Percentiles rank a stretch among this genome's conserved stretches.
Evolutionary conservation across 2,329 filamentous ascomycete genomes (phyloP).

Genomic region (Trichoderma koningiopsis): DNA sequence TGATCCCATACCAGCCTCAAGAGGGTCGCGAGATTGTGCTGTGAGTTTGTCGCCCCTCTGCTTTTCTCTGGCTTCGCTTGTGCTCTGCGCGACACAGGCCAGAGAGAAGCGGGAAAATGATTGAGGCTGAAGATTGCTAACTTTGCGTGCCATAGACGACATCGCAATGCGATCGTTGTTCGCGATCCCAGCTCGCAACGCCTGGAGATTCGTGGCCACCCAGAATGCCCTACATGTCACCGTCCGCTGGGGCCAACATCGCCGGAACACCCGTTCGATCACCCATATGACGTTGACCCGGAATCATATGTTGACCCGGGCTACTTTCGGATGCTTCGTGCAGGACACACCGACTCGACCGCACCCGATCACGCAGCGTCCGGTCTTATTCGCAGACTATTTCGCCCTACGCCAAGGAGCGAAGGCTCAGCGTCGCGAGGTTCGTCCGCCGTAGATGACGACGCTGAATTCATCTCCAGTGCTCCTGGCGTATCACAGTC

Average conservation of each 20-base stretch:
- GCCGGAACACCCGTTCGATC: slow-evolving; percentile 54
- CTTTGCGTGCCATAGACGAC: slow-evolving; percentile 63
- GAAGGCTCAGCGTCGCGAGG: slow-evolving; percentile 28
- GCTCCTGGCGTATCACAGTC: slow-evolving; percentile 49
- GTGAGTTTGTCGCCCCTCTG: slow-evolving; percentile 53
- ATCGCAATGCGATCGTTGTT: slow-evolving; percentile 89
- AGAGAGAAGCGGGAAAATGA: not conserved
- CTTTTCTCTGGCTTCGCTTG: not conserved
- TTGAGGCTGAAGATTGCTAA: not conserved
- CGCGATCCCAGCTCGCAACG: slow-evolving; percentile 84
- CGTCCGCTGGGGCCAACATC: slow-evolving; percentile 61
- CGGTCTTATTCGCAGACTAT: slow-evolving; percentile 57
- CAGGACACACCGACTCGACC: slow-evolving; percentile 50
- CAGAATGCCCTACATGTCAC: slow-evolving; percentile 90
- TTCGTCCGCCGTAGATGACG: slow-evolving; percentile 32
- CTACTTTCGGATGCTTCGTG: slow-evolving; percentile 92
- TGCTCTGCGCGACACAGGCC: not conserved
- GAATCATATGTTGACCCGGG: slow-evolving; percentile 83
- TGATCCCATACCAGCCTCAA: slow-evolving; percentile 73
- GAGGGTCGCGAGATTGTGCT: slow-evolving; percentile 79
- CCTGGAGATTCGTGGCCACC: slow-evolving; percentile 76
- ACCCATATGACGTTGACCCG: slow-evolving; percentile 41
- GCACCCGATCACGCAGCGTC: slow-evolving; percentile 47
- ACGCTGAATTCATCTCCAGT: slow-evolving; percentile 57
- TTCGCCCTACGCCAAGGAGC: slow-evolving; percentile 46